Evolutionary conservation across 345 rosid genomes (phyloP).

Genomic region (Durio zibethinus): DNA sequence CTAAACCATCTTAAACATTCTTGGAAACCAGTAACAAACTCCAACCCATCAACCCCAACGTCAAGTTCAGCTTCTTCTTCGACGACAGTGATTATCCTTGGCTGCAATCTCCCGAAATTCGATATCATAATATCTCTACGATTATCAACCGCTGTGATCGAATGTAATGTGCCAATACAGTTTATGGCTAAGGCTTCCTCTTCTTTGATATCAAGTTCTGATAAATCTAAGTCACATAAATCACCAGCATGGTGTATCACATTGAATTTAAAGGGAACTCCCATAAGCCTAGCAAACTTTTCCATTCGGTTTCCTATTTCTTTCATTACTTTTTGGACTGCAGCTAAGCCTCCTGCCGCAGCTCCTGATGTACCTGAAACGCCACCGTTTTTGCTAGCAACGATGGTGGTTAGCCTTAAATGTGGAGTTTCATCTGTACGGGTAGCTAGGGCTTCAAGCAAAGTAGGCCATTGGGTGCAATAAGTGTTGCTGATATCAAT

Average conservation of each 20-base stretch:
- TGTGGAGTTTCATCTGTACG: slow-evolving; percentile 90
- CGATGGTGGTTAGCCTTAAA: slow-evolving; percentile 65
- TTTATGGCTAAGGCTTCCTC: slow-evolving; percentile 86
- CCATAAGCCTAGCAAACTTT: slow-evolving; percentile 94
- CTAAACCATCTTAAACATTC: slow-evolving; percentile 86
- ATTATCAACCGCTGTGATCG: slow-evolving; percentile 42
- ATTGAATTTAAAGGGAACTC: slow-evolving; percentile 90
- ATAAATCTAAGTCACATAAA: slow-evolving; percentile 56
- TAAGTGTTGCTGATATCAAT: slow-evolving; percentile 85
- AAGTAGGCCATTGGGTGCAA: slow-evolving; percentile 98
- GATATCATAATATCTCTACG: slow-evolving; percentile 67
- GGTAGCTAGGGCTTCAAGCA: slow-evolving; percentile 93
- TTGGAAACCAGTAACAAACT: slow-evolving; percentile 61
- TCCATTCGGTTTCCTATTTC: slow-evolving; percentile 91
- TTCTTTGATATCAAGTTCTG: slow-evolving; percentile 43
- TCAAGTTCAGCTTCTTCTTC: slow-evolving; percentile 97
- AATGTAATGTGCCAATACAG: slow-evolving; percentile 63
- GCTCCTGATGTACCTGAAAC: slow-evolving; percentile 27
- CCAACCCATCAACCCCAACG: slow-evolving; percentile 54
- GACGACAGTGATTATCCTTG: slow-evolving; percentile 67
- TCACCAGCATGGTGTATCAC: slow-evolving; percentile 75
- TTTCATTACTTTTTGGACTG: slow-evolving; percentile 72
- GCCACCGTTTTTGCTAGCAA: slow-evolving; percentile 32
- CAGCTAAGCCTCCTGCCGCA: slow-evolving; percentile 27
- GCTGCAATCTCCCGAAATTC: slow-evolving; percentile 54